Conservation (phyloP, 2,329 filamentous ascomycete genomes). For the Colletotrichum simmondsii region DNA sequence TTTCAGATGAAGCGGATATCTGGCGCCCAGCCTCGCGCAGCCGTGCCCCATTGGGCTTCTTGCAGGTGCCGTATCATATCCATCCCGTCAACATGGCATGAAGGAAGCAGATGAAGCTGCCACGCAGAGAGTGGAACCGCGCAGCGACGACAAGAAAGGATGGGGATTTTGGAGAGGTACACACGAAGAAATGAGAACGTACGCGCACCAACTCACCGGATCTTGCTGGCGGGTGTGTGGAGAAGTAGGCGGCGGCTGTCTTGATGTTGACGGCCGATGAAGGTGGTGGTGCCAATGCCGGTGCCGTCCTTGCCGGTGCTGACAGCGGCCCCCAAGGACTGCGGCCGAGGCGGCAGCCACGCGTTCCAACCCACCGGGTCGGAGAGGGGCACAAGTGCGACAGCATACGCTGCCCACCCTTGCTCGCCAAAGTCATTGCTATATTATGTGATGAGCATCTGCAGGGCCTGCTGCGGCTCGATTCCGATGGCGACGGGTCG, state of each 20-base stretch:
- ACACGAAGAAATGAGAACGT: neutral
- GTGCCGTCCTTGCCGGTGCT: conserved; percentile 24
- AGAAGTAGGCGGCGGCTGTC: conserved; percentile 11
- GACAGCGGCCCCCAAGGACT: conserved; percentile 16
- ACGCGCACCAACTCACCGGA: conserved; percentile 29
- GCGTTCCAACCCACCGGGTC: conserved; percentile 32
- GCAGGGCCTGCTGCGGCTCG: conserved; percentile 34
- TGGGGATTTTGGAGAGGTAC: neutral
- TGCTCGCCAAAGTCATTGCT: conserved; percentile 29
- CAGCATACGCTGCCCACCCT: conserved; percentile 29
- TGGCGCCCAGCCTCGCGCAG: conserved; percentile 9
- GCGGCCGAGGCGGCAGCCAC: conserved; percentile 4
- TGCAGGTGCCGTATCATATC: neutral
- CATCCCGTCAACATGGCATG: neutral
- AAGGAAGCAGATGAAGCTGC: no score
- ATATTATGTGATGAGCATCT: conserved; percentile 19
- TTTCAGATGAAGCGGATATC: neutral
- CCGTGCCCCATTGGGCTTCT: neutral
- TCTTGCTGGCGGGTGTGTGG: conserved; percentile 29
- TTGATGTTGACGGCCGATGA: neutral
- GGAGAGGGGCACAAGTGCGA: conserved; percentile 14
- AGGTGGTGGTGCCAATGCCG: neutral
- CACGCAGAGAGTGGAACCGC: neutral
- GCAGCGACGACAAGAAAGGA: neutral
- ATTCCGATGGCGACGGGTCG: neutral